These are phyloP conservation scores for Neurospora sp. DNA, from an alignment of 495 filamentous ascomycete species.

Conservation along the genomic window DNA sequence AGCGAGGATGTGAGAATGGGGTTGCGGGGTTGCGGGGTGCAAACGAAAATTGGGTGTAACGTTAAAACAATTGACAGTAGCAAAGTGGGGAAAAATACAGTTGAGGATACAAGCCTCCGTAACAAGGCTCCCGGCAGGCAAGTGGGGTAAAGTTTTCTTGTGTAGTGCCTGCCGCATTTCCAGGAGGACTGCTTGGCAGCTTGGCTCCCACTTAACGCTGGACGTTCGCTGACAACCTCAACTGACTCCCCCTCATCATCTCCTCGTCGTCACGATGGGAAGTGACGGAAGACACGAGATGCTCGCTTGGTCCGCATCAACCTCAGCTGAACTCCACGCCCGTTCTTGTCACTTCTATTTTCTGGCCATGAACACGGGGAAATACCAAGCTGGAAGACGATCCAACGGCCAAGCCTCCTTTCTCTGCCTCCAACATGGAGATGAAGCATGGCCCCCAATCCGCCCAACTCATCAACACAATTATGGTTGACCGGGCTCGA, in stretches of 20 bases:
- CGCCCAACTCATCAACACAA: constrained; percentile 2
- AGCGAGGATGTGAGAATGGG: no score
- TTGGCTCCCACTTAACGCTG: no score
- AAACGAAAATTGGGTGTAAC: no score
- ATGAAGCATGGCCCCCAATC: constrained; percentile 13
- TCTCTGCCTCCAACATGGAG: constrained; percentile 6
- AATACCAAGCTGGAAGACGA: not conserved
- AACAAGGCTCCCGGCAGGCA: not conserved
- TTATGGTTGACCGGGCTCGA: not conserved
- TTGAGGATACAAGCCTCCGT: no score
- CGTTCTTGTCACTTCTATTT: not conserved
- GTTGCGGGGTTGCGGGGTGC: no score
- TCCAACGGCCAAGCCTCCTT: constrained; percentile 2
- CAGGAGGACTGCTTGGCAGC: not conserved
- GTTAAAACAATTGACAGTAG: no score
- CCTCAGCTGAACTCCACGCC: not conserved
- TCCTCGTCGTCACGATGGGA: not conserved
- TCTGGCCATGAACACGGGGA: not conserved
- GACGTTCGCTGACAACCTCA: not conserved
- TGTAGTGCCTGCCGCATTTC: not conserved
- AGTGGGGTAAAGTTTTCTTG: not conserved
- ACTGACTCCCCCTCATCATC: not conserved
- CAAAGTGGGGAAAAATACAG: no score
- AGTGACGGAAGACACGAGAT: not conserved
- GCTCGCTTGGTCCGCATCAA: not conserved